Base-by-base conservation (phyloP, 768 basidiomycete species). In the Termitomyces sp. region DNA sequence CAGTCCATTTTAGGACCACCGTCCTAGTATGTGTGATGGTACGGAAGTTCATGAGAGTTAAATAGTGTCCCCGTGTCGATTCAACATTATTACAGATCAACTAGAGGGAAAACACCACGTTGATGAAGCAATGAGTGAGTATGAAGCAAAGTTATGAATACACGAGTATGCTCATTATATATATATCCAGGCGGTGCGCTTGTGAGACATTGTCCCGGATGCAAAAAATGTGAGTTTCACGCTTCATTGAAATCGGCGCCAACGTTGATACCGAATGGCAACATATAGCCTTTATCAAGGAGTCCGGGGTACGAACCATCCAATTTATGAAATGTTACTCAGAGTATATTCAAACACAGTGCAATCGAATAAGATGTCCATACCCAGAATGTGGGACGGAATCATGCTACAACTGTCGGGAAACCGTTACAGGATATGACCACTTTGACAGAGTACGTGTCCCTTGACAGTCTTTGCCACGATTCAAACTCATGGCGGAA, bases 111-210 rank as follows among this genome's bases (percentile, higher is more conserved):
- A 85, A 50, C 93, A 95, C 70, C 66, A 77, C 1, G 76, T 97
- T 32, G 94, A 97, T 64, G 94, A 97, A 64, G 94, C 94, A 3
- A 97, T 97, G 94, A 93, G 91, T 89, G 65, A 9, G 78, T 70
- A 5, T 16, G 16, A 23, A 38, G 29, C 36, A n/a, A 32, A 7
- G 31, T 27, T 25, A 33, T 45, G 16, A 52, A 16, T 27, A 39
- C 47, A 29, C 3, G 15, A 29, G 4, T 49, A 13, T 20, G 59
- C 60, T 25, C 56, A 43, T 49, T 6, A 38, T 12, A 27, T 27
- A 18, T 11, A 7, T 13, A 6, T 36, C 11, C 52, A 91, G 89
- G 90, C 40, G 76, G 78, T 31, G 93, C 94, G 1, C 72, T 95
- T 15, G 88, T 93, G 82, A 81, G 94, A 41, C 88, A 84, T 55